These are phyloP conservation scores for Polyrhizophydium stewartii DNA, from an alignment of 371 early-diverging fungal genomes.

Conservation along the genomic window DNA sequence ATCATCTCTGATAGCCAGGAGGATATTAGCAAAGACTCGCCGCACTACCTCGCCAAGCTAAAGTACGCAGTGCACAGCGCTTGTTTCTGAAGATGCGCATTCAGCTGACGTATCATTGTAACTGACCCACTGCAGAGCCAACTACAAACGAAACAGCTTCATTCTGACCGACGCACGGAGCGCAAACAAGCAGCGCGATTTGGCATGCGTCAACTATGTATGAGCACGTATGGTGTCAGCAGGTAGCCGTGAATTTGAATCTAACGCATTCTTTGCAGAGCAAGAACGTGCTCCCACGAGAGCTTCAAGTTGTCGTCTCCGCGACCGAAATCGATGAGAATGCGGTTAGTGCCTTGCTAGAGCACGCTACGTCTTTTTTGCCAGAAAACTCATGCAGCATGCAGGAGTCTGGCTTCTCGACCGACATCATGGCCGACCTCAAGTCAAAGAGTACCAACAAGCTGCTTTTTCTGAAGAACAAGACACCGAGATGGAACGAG, in stretches of 20 bases:
- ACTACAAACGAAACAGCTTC: constrained; percentile 45
- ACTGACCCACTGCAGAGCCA: constrained; percentile 26
- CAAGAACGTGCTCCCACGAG: constrained; percentile 46
- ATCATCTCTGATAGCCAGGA: constrained; percentile 38
- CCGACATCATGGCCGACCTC: constrained; percentile 45
- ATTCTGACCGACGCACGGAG: constrained; percentile 39
- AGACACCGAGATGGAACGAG: constrained; percentile 58
- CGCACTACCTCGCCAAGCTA: constrained; percentile 47
- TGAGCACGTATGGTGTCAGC: constrained; percentile 2
- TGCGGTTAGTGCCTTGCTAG: constrained; percentile 15
- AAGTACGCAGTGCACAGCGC: constrained; percentile 21
- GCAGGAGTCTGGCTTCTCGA: constrained; percentile 10
- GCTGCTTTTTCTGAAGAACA: constrained; percentile 47
- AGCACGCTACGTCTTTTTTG: neutral
- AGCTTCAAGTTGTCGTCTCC: constrained; percentile 43
- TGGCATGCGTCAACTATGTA: constrained; percentile 42
- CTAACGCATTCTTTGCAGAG: constrained; percentile 18
- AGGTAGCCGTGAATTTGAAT: neutral
- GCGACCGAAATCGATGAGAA: constrained; percentile 30
- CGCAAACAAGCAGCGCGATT: constrained; percentile 36
- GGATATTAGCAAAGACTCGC: constrained; percentile 43
- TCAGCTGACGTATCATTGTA: constrained; percentile 12
- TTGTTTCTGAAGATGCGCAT: neutral
- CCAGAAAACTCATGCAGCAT: neutral
- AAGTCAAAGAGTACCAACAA: constrained; percentile 30